These are phyloP conservation scores for Leucoagaricus sp. DNA, from an alignment of 1,284 basidiomycete species.

Conservation along the genomic window DNA sequence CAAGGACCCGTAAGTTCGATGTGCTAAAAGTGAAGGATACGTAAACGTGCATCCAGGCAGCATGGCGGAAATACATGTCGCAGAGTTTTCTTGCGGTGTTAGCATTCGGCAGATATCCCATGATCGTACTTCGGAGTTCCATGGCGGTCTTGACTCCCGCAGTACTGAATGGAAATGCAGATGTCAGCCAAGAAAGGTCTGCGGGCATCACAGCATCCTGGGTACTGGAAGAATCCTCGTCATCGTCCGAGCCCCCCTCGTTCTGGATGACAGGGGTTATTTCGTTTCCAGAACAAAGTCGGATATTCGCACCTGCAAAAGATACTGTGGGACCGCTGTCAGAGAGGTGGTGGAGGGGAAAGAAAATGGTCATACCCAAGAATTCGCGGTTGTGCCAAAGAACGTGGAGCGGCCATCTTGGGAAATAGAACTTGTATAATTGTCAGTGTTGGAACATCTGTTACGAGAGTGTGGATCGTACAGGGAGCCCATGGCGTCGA, in stretches of 20 bases:
- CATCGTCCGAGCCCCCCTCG: slow-evolving; percentile 55
- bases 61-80: slow-evolving; percentile 60
- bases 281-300: slow-evolving; percentile 5
- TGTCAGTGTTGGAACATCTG: slow-evolving; percentile 16
- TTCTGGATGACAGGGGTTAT: slow-evolving; percentile 40
- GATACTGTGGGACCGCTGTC: slow-evolving; percentile 34
- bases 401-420: slow-evolving; percentile 62
- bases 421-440: slow-evolving; percentile 51
- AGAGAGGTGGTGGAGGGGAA: slow-evolving; percentile 6
- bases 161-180: slow-evolving; percentile 59
- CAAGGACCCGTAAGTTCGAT: background rate
- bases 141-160: slow-evolving; percentile 43
- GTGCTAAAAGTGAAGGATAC: background rate
- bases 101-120: slow-evolving; percentile 47
- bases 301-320: slow-evolving; percentile 40
- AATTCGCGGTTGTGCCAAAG: slow-evolving; percentile 64
- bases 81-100: slow-evolving; percentile 44
- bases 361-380: slow-evolving; percentile 51
- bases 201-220: slow-evolving; percentile 44
- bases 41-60: slow-evolving; percentile 65
- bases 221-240: slow-evolving; percentile 39
- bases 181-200: slow-evolving; percentile 58
- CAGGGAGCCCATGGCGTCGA: slow-evolving; percentile 67
- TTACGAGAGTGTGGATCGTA: slow-evolving; percentile 30
- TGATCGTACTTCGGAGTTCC: slow-evolving; percentile 43